Conservation (phyloP, 2,329 filamentous ascomycete species). For the Apiospora aurea region DNA sequence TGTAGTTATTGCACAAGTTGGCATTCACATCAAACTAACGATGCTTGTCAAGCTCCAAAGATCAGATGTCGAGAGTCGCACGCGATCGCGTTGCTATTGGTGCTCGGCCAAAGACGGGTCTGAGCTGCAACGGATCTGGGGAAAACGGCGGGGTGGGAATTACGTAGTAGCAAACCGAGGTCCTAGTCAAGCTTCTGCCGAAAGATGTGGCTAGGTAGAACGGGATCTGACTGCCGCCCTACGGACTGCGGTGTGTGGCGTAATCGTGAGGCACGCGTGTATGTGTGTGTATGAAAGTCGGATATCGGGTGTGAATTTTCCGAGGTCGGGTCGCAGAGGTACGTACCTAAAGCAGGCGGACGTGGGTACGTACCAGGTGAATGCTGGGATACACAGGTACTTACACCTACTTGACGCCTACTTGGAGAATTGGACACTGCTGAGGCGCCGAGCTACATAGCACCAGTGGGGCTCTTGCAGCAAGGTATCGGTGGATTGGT, state of each 20-base stretch:
- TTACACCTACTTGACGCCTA: not conserved
- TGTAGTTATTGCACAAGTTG: not conserved
- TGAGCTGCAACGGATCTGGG: conserved; percentile 15
- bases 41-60: conserved; percentile 1
- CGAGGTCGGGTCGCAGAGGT: not conserved
- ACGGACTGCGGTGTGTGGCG: not conserved
- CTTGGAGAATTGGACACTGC: not conserved
- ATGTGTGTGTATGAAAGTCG: not conserved
- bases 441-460: not conserved
- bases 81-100: conserved; percentile 19
- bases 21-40: not conserved
- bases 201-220: not conserved
- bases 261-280: not conserved
- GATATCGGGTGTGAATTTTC: not conserved
- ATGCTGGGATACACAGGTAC: not conserved
- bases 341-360: not conserved
- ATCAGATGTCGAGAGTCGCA: conserved; percentile 15
- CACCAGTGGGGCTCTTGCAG: not conserved
- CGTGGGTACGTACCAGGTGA: too few species aligned
- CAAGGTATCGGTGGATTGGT: conserved; percentile 17
- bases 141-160: conserved; percentile 12
- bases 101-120: conserved; percentile 20
- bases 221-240: not conserved
- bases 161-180: conserved; percentile 19
- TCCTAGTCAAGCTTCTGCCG: conserved; percentile 4